Evolutionary conservation across 306 rosid species (phyloP), one percentile per base, ranked within the genome.

Genomic region (Trifolium fragiferum): DNA sequence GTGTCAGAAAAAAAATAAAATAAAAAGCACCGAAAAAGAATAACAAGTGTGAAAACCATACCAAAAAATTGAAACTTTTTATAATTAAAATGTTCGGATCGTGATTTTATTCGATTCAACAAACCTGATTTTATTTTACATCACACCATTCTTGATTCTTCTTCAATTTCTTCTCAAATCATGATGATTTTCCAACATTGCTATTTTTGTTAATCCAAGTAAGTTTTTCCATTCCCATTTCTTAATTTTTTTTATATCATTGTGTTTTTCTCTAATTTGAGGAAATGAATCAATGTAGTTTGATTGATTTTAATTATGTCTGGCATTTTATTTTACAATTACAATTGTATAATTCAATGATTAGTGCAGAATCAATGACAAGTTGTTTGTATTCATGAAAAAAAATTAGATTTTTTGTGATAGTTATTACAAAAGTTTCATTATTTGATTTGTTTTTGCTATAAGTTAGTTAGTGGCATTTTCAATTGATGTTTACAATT

Each of bases 21-120:
- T 0, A 49, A 50, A 61, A 60, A 67, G 64, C 64, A 66, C 32
- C 0, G 15, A 20, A 38, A 65, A 63, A 16, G 33, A 55, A 21
- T 1, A 25, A 10, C 18, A 75, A 71, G 51, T 44, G 8, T 0
- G 30, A 71, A 10, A 60, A 40, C 40, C 33, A 30, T 4, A 30
- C 44, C 46, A 54, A 47, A 82, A 68, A 78, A 14, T 18, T 32
- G 14, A 66, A 79, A 44, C 84, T 35, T 83, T 80, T 68, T 65
- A 27, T 50, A 9, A 27, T 54, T 18, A 65, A 20, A 41, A 77
- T 73, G 81, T 69, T 69, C 65, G 38, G 87, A 84, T 80, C 82
- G 20, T 84, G 70, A 61, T 68, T 64, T 41, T 55, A 69, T 50
- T 58, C 66, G 67, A 66, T 41, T 70, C 65, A 32, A 21, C 6